Evolutionary conservation across 208 protist species (phyloP).

Genomic region (Leishmania aethiopica): DNA sequence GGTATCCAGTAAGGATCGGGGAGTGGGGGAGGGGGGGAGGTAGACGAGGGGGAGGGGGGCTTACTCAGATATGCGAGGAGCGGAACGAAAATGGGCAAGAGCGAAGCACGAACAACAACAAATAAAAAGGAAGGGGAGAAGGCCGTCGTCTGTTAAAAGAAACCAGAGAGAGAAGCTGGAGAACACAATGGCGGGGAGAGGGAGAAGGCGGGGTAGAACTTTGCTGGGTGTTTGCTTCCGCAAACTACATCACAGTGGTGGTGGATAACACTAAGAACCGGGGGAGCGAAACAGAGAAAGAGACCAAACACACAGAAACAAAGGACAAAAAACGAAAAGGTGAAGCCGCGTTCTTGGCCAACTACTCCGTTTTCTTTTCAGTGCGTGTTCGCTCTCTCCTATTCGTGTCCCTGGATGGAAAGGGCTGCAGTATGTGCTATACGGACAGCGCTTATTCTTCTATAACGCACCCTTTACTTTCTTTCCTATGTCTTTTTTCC

Average conservation of each 20-base stretch:
- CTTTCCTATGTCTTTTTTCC: neutral
- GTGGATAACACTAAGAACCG: neutral
- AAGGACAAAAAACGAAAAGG: neutral
- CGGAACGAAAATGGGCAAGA: neutral
- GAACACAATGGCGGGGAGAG: neutral
- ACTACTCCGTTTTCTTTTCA: neutral
- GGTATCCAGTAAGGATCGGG: neutral
- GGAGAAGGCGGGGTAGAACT: neutral
- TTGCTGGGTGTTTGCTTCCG: neutral
- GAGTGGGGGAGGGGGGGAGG: neutral
- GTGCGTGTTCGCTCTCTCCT: neutral
- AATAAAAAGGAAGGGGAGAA: neutral
- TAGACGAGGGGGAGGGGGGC: too few relatives aligned
- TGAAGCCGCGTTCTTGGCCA: neutral
- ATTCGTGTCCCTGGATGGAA: neutral
- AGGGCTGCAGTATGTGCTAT: neutral
- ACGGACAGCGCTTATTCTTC: neutral
- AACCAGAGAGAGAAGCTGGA: neutral
- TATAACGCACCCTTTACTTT: neutral
- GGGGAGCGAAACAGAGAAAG: neutral
- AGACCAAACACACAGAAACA: neutral
- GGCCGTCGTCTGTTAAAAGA: neutral
- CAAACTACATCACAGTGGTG: neutral
- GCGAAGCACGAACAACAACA: neutral
- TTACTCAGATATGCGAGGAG: neutral